phyloP scores from a whole-genome alignment of 2,329 filamentous ascomycete species.

The Lasiodiplodia hormozganensis region DNA sequence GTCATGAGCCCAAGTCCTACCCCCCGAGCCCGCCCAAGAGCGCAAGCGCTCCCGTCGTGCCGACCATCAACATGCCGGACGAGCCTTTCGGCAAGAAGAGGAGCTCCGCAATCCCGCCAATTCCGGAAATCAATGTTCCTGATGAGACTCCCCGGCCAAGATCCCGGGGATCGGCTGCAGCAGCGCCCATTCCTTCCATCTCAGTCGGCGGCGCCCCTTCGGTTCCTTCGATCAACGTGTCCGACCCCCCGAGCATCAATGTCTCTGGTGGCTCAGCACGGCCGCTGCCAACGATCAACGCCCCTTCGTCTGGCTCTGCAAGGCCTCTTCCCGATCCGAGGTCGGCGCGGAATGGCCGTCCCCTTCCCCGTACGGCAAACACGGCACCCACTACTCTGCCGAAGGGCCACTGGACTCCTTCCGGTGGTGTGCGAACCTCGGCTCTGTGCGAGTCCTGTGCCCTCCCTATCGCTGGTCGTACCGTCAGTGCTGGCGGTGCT shows the following conservation, averaged over 20 bases:
- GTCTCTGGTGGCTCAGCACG: conserved; percentile 36
- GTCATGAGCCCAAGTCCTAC: conserved; percentile 35
- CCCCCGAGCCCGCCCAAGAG: conserved; percentile 40
- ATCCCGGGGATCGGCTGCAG: conserved; percentile 51
- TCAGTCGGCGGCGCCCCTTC: conserved; percentile 24
- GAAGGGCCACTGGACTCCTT: conserved; percentile 54
- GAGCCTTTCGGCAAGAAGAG: conserved; percentile 42
- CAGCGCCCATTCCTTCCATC: conserved; percentile 34
- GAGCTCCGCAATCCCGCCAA: conserved; percentile 49
- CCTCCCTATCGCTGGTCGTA: conserved; percentile 85
- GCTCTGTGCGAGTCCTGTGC: conserved; percentile 85
- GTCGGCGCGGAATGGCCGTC: conserved; percentile 26
- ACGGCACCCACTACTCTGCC: conserved; percentile 45
- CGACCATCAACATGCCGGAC: conserved; percentile 60
- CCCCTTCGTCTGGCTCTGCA: conserved; percentile 6
- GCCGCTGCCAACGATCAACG: conserved; percentile 31
- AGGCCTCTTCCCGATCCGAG: conserved; percentile 25
- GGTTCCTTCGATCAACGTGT: conserved; percentile 55
- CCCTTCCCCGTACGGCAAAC: conserved; percentile 42
- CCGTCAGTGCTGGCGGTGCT: conserved; percentile 80
- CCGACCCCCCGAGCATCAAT: conserved; percentile 47
- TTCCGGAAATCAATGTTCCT: conserved; percentile 40
- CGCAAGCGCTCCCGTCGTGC: conserved; percentile 51
- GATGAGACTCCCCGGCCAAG: conserved; percentile 33
- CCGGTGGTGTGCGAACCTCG: conserved; percentile 59